Percentiles rank a stretch among this genome's conserved stretches.
Evolutionary conservation across 1,139 yeast genomes (phyloP).

Genomic region (Suhomyces bribrorum): DNA sequence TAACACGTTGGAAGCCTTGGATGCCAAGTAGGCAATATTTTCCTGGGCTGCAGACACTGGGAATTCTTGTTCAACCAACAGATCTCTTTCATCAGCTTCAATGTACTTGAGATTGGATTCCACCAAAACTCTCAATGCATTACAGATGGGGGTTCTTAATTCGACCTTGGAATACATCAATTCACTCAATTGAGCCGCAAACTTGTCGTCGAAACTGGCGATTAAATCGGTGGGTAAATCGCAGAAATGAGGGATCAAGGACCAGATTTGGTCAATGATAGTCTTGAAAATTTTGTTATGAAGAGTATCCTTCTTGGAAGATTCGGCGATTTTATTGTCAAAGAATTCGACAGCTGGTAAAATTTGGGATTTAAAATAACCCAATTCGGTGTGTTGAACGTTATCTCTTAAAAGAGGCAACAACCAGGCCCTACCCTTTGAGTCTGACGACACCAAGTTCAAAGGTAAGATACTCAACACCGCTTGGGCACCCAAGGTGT

Average conservation of each 20-base stretch:
- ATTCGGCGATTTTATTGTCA: constrained; percentile 43
- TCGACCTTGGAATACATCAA: constrained; percentile 73
- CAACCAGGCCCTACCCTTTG: constrained; percentile 90
- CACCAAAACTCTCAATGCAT: constrained; percentile 74
- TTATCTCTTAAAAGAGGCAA: constrained; percentile 90
- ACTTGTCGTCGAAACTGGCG: constrained; percentile 64
- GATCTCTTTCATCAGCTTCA: constrained; percentile 57
- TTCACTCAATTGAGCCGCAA: constrained; percentile 78
- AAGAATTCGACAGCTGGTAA: constrained; percentile 70
- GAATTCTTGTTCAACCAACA: constrained; percentile 60
- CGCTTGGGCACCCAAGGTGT: constrained; percentile 82
- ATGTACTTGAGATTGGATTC: constrained; percentile 71
- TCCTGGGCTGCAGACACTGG: constrained; percentile 55
- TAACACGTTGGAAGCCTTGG: constrained; percentile 70
- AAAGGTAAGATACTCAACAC: constrained; percentile 76
- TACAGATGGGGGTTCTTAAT: constrained; percentile 77
- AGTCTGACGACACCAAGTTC: constrained; percentile 49
- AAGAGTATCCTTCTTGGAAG: constrained; percentile 53
- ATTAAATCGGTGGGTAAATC: constrained; percentile 79
- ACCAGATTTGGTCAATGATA: constrained; percentile 88
- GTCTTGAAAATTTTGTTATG: constrained; percentile 79
- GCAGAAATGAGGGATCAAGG: constrained; percentile 84
- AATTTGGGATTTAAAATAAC: constrained; percentile 61
- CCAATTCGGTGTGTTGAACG: constrained; percentile 68
- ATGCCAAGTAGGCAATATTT: constrained; percentile 62